These are phyloP conservation scores for Pezicula carpinea DNA, from an alignment of 2,329 filamentous ascomycete genomes.

Conservation along the genomic window DNA sequence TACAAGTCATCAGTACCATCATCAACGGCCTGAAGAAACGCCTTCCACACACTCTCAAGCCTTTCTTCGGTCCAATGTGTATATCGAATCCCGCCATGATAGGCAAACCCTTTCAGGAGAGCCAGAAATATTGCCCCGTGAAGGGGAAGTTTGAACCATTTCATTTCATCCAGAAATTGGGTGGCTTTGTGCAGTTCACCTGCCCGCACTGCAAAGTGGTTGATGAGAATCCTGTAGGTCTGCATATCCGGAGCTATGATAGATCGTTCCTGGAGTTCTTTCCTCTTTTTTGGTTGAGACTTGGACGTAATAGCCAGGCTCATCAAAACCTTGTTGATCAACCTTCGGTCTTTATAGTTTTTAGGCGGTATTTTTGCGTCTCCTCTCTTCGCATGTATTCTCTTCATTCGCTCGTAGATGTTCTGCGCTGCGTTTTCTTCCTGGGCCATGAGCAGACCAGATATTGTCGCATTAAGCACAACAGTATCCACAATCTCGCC, in stretches of 20 bases:
- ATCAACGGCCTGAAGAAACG: conserved; percentile 55
- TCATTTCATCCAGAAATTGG: conserved; percentile 77
- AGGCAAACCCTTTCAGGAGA: conserved; percentile 76
- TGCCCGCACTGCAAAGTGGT: conserved; percentile 62
- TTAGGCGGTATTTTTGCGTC: conserved; percentile 26
- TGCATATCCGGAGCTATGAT: conserved; percentile 68
- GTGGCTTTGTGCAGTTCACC: conserved; percentile 71
- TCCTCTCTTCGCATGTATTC: conserved; percentile 20
- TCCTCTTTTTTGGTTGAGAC: conserved; percentile 49
- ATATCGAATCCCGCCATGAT: conserved; percentile 61
- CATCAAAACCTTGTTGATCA: conserved; percentile 49
- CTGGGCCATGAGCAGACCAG: conserved; percentile 68
- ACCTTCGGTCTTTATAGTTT: conserved; percentile 28
- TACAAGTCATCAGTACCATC: conserved; percentile 39
- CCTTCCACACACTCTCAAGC: conserved; percentile 64
- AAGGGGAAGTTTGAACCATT: conserved; percentile 58
- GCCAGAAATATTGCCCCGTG: conserved; percentile 75
- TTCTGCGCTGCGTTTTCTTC: conserved; percentile 74
- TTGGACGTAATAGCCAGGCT: conserved; percentile 53
- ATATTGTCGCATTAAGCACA: conserved; percentile 82
- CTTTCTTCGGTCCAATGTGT: conserved; percentile 68
- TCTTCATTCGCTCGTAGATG: conserved; percentile 81
- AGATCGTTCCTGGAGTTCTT: conserved; percentile 54
- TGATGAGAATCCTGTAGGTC: conserved; percentile 77
- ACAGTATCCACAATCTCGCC: conserved; percentile 86